These are phyloP conservation scores for Apiospora hydei DNA, from an alignment of 2,329 filamentous ascomycete genomes.

Conservation along the genomic window DNA sequence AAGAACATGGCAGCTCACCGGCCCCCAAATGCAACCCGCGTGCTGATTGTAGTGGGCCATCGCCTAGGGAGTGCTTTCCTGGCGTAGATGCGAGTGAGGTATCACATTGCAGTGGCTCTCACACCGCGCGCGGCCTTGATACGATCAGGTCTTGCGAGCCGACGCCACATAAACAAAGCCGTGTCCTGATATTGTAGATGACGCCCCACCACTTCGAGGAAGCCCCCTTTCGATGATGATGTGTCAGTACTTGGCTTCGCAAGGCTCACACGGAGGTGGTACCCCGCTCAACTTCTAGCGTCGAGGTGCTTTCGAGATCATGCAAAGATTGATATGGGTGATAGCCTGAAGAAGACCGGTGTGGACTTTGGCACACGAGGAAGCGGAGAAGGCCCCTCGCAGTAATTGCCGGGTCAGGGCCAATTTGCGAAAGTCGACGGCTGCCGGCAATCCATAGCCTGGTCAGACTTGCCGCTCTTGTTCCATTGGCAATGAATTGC, in stretches of 20 bases:
- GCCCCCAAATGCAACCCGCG: constrained; percentile 11
- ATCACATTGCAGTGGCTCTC: background rate
- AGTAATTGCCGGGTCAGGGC: constrained; percentile 6
- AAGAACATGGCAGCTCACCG: background rate
- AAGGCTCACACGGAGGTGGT: background rate
- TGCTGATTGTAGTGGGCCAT: background rate
- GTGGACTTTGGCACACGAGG: background rate
- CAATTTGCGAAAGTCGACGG: background rate
- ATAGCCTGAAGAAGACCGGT: constrained; percentile 17
- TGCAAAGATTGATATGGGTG: constrained; percentile 11
- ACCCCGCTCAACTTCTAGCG: constrained; percentile 10
- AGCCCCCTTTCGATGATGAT: background rate
- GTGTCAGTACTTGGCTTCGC: constrained; percentile 9
- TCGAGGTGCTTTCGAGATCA: constrained; percentile 4
- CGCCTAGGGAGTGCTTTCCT: background rate
- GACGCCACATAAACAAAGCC: background rate
- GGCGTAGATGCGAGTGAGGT: background rate
- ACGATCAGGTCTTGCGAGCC: background rate
- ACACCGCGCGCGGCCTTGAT: background rate
- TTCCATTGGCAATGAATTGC: constrained; percentile 8
- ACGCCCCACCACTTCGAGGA: background rate
- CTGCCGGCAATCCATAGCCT: constrained; percentile 5
- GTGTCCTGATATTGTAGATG: background rate
- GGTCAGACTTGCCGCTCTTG: background rate
- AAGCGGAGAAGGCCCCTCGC: constrained; percentile 16